Evolutionary conservation across 441 rosid species (phyloP).

Genomic region (Brassica hybrid): DNA sequence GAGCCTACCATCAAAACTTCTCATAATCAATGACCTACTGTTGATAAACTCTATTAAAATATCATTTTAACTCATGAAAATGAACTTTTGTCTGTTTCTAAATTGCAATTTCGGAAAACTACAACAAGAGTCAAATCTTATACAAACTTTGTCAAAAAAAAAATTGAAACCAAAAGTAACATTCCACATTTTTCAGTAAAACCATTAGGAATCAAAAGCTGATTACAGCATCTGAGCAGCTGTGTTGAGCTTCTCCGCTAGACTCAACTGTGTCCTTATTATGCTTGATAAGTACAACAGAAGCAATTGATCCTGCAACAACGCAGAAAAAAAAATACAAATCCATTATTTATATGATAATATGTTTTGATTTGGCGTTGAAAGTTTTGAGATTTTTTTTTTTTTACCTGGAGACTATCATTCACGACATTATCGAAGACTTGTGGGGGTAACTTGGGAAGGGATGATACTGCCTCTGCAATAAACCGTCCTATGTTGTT

Average conservation of each 20-base stretch:
- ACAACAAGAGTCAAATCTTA: neutral
- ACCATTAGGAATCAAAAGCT: neutral
- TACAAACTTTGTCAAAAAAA: neutral
- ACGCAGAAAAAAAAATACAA: neutral
- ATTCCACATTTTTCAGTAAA: neutral
- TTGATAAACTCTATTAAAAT: neutral
- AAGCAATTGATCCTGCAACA: conserved; percentile 2
- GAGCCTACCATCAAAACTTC: neutral
- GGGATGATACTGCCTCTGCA: conserved; percentile 30
- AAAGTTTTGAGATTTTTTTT: neutral
- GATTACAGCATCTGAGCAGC: neutral
- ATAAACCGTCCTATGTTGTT: conserved; percentile 38
- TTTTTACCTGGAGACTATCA: conserved; percentile 4
- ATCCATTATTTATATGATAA: neutral
- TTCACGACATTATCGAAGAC: conserved; percentile 4
- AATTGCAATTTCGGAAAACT: conserved; percentile 1
- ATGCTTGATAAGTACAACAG: conserved; percentile 5
- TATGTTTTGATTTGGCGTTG: neutral
- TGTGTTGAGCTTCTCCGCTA: conserved; percentile 7
- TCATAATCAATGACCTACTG: neutral
- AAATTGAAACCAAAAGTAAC: neutral
- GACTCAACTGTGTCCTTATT: conserved; percentile 3
- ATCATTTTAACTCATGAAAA: neutral
- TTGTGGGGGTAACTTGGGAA: conserved; percentile 2
- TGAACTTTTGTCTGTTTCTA: neutral